phyloP scores from a whole-genome alignment of 108 stramenopile genomes.

The Cylindrotheca fusiformis region DNA sequence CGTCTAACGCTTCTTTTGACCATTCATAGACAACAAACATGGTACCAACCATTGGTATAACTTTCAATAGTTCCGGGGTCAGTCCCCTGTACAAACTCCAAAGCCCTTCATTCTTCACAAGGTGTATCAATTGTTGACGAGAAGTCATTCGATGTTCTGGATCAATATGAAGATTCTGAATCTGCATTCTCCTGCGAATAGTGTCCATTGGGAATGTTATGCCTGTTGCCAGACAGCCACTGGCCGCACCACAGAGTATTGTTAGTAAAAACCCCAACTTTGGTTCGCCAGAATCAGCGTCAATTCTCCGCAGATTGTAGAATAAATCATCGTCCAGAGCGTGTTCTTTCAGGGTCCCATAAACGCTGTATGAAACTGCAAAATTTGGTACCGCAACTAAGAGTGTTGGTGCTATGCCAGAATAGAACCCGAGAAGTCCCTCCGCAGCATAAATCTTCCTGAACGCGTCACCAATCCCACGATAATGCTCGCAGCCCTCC shows the following conservation, averaged over 20 bases:
- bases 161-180: slow-evolving; percentile 79
- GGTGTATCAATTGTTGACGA: slow-evolving; percentile 45
- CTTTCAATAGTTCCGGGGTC: slow-evolving; percentile 90
- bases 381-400: slow-evolving; percentile 92
- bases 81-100: slow-evolving; percentile 88
- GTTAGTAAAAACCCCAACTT: slow-evolving; percentile 72
- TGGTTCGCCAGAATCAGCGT: slow-evolving; percentile 73
- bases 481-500: slow-evolving; percentile 76
- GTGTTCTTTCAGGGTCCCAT: slow-evolving; percentile 87
- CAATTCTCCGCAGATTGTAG: slow-evolving; percentile 83
- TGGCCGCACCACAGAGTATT: slow-evolving; percentile 76
- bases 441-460: slow-evolving; percentile 76
- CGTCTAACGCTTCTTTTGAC: slow-evolving; percentile 69
- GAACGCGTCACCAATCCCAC: slow-evolving; percentile 84
- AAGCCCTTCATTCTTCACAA: slow-evolving; percentile 71
- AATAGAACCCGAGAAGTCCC: slow-evolving; percentile 82
- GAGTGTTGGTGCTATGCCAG: slow-evolving; percentile 85
- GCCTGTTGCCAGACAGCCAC: slow-evolving; percentile 72
- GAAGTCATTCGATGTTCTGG: slow-evolving; percentile 56
- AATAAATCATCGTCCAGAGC: slow-evolving; percentile 85
- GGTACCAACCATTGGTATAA: slow-evolving; percentile 93
- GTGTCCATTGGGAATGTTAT: slow-evolving; percentile 93
- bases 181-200: slow-evolving; percentile 88
- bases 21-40: slow-evolving; percentile 92
- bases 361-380: slow-evolving; percentile 87